Conservation (phyloP, 805 yeast species). For the Candida nanaspora region DNA sequence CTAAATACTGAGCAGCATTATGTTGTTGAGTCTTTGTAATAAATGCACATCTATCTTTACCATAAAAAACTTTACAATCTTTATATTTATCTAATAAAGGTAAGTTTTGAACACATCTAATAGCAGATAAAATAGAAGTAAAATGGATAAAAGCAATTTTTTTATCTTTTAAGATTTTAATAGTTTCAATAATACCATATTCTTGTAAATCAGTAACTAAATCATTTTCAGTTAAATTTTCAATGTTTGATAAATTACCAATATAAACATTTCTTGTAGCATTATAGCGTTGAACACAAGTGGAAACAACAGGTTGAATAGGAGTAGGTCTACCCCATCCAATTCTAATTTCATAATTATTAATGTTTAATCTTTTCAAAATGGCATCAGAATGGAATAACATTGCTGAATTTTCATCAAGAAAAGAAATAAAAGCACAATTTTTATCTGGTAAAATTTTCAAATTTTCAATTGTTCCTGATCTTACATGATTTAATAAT, state of each 20-base stretch:
- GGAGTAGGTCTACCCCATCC: slow-evolving; percentile 91
- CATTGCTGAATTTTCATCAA: slow-evolving; percentile 83
- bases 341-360: slow-evolving; percentile 73
- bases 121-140: slow-evolving; percentile 78
- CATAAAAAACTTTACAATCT: slow-evolving; percentile 77
- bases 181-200: slow-evolving; percentile 80
- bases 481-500: slow-evolving; percentile 80
- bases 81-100: slow-evolving; percentile 63
- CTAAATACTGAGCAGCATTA: slow-evolving; percentile 91
- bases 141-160: slow-evolving; percentile 90
- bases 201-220: slow-evolving; percentile 57
- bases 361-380: slow-evolving; percentile 71
- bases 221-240: slow-evolving; percentile 58
- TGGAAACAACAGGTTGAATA: slow-evolving; percentile 65
- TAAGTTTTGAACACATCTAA: slow-evolving; percentile 71
- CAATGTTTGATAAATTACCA: slow-evolving; percentile 56
- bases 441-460: slow-evolving; percentile 73
- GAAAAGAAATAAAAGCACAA: slow-evolving; percentile 86
- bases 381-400: slow-evolving; percentile 92
- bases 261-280: slow-evolving; percentile 93
- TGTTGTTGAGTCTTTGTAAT: slow-evolving; percentile 94
- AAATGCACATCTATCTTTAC: slow-evolving; percentile 92
- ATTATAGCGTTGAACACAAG: slow-evolving; percentile 73
- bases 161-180: slow-evolving; percentile 71
- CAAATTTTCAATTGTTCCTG: slow-evolving; percentile 81